phyloP scores from a whole-genome alignment of 2,329 filamentous ascomycete genomes.

The Coleophoma eucalyptorum region DNA sequence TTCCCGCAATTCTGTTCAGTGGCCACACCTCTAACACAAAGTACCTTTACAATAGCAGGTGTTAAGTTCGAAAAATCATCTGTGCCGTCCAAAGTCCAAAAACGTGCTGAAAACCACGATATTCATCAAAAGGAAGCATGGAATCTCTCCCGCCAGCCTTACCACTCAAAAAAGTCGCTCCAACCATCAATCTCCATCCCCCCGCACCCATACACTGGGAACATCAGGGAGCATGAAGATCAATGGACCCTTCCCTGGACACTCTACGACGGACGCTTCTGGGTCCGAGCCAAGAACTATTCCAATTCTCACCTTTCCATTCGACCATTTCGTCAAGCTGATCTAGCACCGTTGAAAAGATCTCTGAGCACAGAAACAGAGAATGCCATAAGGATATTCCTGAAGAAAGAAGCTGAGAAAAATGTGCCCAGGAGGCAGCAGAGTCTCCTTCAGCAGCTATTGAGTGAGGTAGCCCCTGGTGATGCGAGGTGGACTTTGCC shows the following conservation, averaged over 20 bases:
- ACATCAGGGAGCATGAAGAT: constrained; percentile 5
- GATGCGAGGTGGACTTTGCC: constrained; percentile 24
- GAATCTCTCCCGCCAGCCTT: constrained; percentile 20
- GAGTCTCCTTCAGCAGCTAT: not conserved
- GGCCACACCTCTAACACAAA: not conserved
- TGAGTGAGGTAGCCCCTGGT: constrained; percentile 15
- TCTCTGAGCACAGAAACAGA: not conserved
- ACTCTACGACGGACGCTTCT: constrained; percentile 58
- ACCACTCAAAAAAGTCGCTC: not conserved
- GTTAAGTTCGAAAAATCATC: constrained; percentile 12
- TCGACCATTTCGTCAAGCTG: constrained; percentile 11
- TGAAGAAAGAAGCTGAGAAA: too few relatives aligned
- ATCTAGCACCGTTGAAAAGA: constrained; percentile 11
- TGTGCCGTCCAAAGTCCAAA: not conserved
- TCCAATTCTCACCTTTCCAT: constrained; percentile 6
- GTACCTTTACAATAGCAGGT: constrained; percentile 15
- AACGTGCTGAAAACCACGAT: not conserved
- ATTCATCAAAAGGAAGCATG: constrained; percentile 5
- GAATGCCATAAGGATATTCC: too few relatives aligned
- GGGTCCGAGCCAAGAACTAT: constrained; percentile 42
- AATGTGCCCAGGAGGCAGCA: not conserved
- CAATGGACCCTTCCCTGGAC: constrained; percentile 14
- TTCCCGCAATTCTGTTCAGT: constrained; percentile 29
- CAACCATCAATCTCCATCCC: not conserved
- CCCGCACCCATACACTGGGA: constrained; percentile 24